These are phyloP conservation scores for Mycena galopus DNA, from an alignment of 768 basidiomycete genomes.

Conservation along the genomic window DNA sequence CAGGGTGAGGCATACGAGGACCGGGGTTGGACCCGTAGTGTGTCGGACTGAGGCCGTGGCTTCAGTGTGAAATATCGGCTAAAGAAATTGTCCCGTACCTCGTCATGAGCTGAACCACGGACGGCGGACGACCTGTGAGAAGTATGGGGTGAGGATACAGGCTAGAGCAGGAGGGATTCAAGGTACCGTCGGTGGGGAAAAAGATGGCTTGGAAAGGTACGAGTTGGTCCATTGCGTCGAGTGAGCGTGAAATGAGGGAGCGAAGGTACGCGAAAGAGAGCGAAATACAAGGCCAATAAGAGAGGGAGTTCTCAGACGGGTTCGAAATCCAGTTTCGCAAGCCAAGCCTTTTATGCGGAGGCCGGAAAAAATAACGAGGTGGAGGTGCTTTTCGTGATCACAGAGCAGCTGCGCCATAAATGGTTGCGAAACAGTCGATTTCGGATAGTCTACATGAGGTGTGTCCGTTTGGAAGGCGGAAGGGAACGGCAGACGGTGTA, in stretches of 20 bases:
- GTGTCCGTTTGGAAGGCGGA: slow-evolving; percentile 43
- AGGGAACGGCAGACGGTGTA: slow-evolving; percentile 19
- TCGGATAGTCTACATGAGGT: slow-evolving; percentile 53
- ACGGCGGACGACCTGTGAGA: slow-evolving; percentile 71
- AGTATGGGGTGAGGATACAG: slow-evolving; percentile 5
- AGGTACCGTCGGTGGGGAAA: slow-evolving; percentile 74
- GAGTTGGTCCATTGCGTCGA: slow-evolving; percentile 70
- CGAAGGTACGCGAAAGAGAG: not conserved
- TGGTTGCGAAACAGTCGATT: slow-evolving; percentile 43
- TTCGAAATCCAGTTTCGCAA: slow-evolving; percentile 26
- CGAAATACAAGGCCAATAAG: slow-evolving; percentile 17
- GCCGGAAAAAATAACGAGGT: slow-evolving; percentile 55
- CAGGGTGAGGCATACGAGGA: slow-evolving; percentile 85
- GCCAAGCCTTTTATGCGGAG: slow-evolving; percentile 39
- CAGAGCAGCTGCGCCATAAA: slow-evolving; percentile 30
- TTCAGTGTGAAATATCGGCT: not conserved
- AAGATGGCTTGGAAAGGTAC: slow-evolving; percentile 77
- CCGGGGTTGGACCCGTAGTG: slow-evolving; percentile 40
- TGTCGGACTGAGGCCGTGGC: slow-evolving; percentile 12
- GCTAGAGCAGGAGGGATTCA: not conserved
- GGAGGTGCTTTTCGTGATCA: slow-evolving; percentile 47
- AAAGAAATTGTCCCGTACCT: slow-evolving; percentile 56
- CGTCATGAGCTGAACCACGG: slow-evolving; percentile 80
- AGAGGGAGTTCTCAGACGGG: slow-evolving; percentile 5
- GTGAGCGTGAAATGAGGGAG: slow-evolving; percentile 8